Evolutionary conservation across 495 filamentous ascomycete species (phyloP).

Genomic region (Podospora pseudocomata): DNA sequence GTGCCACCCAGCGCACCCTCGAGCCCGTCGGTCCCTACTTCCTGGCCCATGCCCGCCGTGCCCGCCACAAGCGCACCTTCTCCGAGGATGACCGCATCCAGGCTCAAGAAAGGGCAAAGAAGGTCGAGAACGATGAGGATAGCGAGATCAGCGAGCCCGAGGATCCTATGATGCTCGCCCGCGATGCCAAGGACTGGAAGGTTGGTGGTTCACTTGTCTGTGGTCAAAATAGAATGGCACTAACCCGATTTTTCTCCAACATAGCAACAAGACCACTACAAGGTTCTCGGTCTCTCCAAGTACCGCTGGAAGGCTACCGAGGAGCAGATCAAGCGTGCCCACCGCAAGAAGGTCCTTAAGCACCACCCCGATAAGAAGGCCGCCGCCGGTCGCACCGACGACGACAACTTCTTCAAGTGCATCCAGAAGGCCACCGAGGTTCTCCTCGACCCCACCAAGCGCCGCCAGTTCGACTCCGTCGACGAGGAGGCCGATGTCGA

Average conservation of each 20-base stretch:
- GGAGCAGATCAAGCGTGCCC: constrained; percentile 96
- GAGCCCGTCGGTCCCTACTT: constrained; percentile 97
- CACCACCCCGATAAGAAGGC: constrained; percentile 99
- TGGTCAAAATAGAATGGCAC: background rate
- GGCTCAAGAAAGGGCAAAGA: constrained; percentile 89
- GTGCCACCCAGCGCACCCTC: constrained; percentile 72
- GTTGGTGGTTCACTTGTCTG: constrained; percentile 42
- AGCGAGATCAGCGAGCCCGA: constrained; percentile 90
- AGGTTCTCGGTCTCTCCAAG: constrained; percentile 87
- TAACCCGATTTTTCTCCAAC: constrained; percentile 28
- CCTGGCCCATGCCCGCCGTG: constrained; percentile 91
- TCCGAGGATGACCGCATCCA: constrained; percentile 97
- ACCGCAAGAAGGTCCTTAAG: constrained; percentile 98
- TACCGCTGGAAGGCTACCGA: constrained; percentile 89
- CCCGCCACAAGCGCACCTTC: constrained; percentile 95
- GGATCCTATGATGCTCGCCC: constrained; percentile 80
- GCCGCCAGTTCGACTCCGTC: constrained; percentile 93
- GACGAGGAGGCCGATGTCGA: constrained; percentile 91
- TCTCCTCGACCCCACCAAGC: constrained; percentile 84
- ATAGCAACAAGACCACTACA: constrained; percentile 94
- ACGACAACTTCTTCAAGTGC: constrained; percentile 99
- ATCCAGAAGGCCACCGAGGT: constrained; percentile 98
- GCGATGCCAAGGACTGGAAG: constrained; percentile 99
- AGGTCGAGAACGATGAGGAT: constrained; percentile 86
- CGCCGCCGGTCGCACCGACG: constrained; percentile 77